A percentile compares a stretch with the other conserved stretches of the same genome.
Conservation (phyloP, 2,329 filamentous ascomycete species). For the Dothideomycetidae sp. region DNA sequence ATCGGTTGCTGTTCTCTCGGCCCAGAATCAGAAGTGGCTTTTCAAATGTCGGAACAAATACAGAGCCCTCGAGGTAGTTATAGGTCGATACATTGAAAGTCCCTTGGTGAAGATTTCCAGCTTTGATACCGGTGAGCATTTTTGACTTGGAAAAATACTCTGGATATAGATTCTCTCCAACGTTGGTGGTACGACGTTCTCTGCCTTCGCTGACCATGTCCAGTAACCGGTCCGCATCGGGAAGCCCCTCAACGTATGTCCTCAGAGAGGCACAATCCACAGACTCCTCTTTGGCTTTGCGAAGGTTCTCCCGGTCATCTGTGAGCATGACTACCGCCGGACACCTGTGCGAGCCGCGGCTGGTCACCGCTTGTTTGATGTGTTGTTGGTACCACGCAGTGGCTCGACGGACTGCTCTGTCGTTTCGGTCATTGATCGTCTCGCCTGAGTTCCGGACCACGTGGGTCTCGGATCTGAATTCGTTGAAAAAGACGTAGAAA, state of each 20-base stretch:
- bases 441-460: constrained; percentile 61
- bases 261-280: constrained; percentile 51
- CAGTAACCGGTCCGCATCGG: constrained; percentile 70
- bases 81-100: constrained; percentile 94
- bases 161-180: constrained; percentile 64
- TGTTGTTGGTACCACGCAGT: constrained; percentile 86
- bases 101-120: constrained; percentile 80
- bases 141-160: constrained; percentile 83
- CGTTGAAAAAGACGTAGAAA: constrained; percentile 98
- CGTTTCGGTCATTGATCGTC: constrained; percentile 91
- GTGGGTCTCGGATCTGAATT: constrained; percentile 87
- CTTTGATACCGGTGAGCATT: constrained; percentile 87
- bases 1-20: constrained; percentile 88
- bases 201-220: constrained; percentile 84
- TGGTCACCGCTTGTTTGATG: constrained; percentile 48
- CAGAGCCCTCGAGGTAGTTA: constrained; percentile 90
- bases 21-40: constrained; percentile 79
- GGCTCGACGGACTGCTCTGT: constrained; percentile 73
- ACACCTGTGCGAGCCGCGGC: constrained; percentile 37
- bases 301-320: constrained; percentile 77
- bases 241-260: constrained; percentile 71
- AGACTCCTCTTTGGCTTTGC: constrained; percentile 62
- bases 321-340: constrained; percentile 86
- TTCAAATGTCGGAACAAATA: constrained; percentile 80
- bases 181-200: constrained; percentile 50